Base-by-base conservation (phyloP, 805 yeast genomes). In the Cyberlindnera americana region DNA sequence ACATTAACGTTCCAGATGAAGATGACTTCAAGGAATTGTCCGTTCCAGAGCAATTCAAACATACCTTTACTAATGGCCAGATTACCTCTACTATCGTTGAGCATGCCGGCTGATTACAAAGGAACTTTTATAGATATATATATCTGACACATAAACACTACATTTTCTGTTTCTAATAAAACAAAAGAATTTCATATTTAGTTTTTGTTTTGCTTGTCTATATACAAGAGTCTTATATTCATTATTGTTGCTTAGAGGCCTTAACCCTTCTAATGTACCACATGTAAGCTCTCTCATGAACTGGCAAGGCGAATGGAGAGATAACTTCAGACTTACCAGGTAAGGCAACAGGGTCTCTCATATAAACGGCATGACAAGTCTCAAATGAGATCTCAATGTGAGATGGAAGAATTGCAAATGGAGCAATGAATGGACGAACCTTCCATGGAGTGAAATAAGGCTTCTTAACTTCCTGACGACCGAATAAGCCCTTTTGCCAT, bases 301-400 rank as follows among this genome's bases (percentile, higher is more conserved):
- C 78, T 44, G 80, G 81, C 47, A 78, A 71, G 27, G 82, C 81
- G 63, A 83, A 87, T 39, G 99, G 99, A 41, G 96, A 72, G 47
- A 93, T 85, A 44, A 93, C 95, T 69, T 93, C 99, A 23, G 96
- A 84, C 59, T 86, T 90, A 41, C 96, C 97, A 6, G 97, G 96
- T 62, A 97, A 78, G 12, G 97, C 95, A 35, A 93, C 89, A 13
- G 99, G 99, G 62, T 93, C 95, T 65, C 97, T 83, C 62, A 93
- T 66, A 64, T 91, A 93, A n/a, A 93, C 84, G 5, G 96, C 97
- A 61, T 90, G 96, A 61, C 98, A 91, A 5, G 97, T 88, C 47
- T 77, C 75, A 63, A 86, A 91, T 17, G 95, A 85, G 32, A 93
- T 69, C 66, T 93, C 98, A 39, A 93, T 69, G 64, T 93, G 98